Conservation (phyloP, 116 monocot species). For the Zostera marina region DNA sequence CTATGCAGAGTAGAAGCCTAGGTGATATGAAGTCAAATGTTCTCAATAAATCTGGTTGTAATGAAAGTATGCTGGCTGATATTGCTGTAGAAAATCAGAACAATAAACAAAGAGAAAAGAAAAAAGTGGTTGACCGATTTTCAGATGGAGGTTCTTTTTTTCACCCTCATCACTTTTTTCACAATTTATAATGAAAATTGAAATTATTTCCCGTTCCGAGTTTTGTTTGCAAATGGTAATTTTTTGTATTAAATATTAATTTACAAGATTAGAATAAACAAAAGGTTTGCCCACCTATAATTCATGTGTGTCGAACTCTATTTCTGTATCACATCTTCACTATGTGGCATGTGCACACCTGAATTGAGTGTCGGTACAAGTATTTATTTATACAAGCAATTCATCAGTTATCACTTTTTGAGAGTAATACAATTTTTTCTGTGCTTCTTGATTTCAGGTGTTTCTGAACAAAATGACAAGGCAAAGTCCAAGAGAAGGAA, state of each 20-base stretch:
- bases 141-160: constrained; percentile 10
- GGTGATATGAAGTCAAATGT: constrained; percentile 16
- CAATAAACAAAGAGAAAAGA: constrained; percentile 31
- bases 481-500: constrained; percentile 56
- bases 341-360: too few relatives aligned
- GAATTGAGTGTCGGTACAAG: too few relatives aligned
- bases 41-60: constrained; percentile 13
- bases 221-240: too few relatives aligned
- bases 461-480: constrained; percentile 24
- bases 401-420: too few relatives aligned
- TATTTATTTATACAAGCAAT: too few relatives aligned
- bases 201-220: too few relatives aligned
- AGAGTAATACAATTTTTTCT: neutral
- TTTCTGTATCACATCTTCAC: too few relatives aligned
- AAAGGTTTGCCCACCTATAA: too few relatives aligned
- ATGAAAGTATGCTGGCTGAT: neutral
- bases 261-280: too few relatives aligned
- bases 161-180: too few relatives aligned
- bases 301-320: too few relatives aligned
- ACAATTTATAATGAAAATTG: neutral
- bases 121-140: constrained; percentile 10
- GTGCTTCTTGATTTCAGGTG: constrained; percentile 19
- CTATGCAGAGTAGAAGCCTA: constrained; percentile 23
- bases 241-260: too few relatives aligned
- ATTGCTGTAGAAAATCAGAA: constrained; percentile 15